Percentiles rank a stretch among this genome's conserved stretches.
phyloP scores from a whole-genome alignment of 305 asterid genomes.

The Coffea humblotiana region DNA sequence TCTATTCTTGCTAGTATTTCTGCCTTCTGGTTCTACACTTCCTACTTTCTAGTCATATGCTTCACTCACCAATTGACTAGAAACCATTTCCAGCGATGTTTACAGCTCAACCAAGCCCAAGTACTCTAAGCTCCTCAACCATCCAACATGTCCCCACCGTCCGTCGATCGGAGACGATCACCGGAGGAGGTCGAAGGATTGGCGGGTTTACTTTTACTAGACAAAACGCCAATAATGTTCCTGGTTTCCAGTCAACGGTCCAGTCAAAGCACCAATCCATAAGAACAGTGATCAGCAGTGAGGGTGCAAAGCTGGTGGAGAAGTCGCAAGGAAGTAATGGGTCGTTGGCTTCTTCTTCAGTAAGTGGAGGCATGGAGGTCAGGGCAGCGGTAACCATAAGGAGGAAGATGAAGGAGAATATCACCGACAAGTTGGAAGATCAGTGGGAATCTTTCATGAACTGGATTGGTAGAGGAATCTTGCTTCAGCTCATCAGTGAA shows the following conservation, averaged over 20 bases:
- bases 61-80: neutral
- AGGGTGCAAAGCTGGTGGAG: conserved; percentile 49
- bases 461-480: conserved; percentile 82
- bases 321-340: conserved; percentile 19
- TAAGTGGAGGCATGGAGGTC: conserved; percentile 45
- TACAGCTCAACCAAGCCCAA: conserved; percentile 56
- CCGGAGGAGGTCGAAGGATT: conserved; percentile 27
- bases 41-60: neutral
- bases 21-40: too few relatives aligned
- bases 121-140: conserved; percentile 26
- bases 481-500: conserved; percentile 70
- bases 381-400: conserved; percentile 75
- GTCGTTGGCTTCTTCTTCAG: conserved; percentile 29
- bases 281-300: conserved; percentile 73
- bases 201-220: conserved; percentile 5
- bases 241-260: conserved; percentile 26
- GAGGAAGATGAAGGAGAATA: conserved; percentile 70
- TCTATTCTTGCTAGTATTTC: neutral
- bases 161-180: conserved; percentile 38
- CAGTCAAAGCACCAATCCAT: neutral
- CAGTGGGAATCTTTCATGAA: conserved; percentile 70
- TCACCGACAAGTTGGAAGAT: conserved; percentile 65
- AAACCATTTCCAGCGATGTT: conserved; percentile 36
- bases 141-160: conserved; percentile 17
- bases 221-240: conserved; percentile 17